These are phyloP conservation scores for Sugiyamaella floridensis DNA, from an alignment of 805 yeast genomes.

Conservation along the genomic window DNA sequence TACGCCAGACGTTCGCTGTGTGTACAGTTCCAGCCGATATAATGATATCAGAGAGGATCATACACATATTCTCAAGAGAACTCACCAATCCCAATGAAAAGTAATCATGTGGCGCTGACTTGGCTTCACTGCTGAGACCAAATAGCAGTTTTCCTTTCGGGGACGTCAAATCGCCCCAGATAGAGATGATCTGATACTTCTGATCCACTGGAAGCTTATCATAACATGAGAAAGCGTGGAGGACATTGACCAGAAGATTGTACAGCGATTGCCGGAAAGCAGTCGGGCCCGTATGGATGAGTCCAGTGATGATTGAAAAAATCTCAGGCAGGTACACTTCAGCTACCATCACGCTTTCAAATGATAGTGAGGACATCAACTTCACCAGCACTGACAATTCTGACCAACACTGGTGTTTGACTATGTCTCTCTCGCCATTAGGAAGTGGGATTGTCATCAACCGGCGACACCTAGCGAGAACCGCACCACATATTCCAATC, in stretches of 20 bases:
- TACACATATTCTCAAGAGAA: constrained; percentile 20
- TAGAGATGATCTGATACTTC: constrained; percentile 38
- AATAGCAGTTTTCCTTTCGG: constrained; percentile 21
- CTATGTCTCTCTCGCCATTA: constrained; percentile 38
- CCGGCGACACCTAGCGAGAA: constrained; percentile 49
- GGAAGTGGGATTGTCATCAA: constrained; percentile 44
- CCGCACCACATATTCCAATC: constrained; percentile 60
- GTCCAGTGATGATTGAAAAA: constrained; percentile 56
- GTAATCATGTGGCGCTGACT: constrained; percentile 14
- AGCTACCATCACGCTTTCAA: constrained; percentile 43
- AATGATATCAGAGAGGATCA: constrained; percentile 19
- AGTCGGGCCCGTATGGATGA: constrained; percentile 43
- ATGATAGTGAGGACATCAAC: constrained; percentile 57
- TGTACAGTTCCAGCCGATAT: constrained; percentile 18
- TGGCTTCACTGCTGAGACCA: constrained; percentile 21
- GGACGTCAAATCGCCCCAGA: constrained; percentile 26
- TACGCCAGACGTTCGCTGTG: constrained; percentile 22
- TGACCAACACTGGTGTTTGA: constrained; percentile 54
- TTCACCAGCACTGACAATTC: constrained; percentile 64
- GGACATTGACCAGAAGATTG: constrained; percentile 54
- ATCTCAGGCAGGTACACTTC: constrained; percentile 52
- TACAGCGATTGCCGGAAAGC: constrained; percentile 56
- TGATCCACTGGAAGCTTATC: constrained; percentile 41
- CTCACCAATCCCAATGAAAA: constrained; percentile 16
- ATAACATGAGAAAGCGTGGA: constrained; percentile 61